Conservation (phyloP, 1,284 basidiomycete genomes). For the Clitocybe nebularis region DNA sequence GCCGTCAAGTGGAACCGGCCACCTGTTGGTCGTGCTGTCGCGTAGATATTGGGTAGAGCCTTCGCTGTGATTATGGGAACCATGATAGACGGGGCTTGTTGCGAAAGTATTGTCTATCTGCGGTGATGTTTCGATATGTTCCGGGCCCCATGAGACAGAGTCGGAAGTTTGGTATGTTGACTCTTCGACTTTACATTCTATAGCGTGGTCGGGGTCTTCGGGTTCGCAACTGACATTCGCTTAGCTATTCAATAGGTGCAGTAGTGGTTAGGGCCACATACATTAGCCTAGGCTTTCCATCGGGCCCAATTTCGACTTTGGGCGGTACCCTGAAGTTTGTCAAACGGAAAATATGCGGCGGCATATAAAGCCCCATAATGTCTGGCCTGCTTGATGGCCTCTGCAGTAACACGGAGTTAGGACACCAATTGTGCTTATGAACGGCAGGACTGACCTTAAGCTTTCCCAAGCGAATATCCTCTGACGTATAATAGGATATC, state of each 20-base stretch:
- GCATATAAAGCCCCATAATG: constrained; percentile 62
- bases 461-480: constrained; percentile 64
- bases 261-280: constrained; percentile 33
- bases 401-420: no score
- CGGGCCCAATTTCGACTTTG: constrained; percentile 59
- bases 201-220: constrained; percentile 36
- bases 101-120: constrained; percentile 31
- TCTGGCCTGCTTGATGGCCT: constrained; percentile 60
- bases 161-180: constrained; percentile 33
- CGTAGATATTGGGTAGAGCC: constrained; percentile 26
- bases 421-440: no score
- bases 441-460: constrained; percentile 41
- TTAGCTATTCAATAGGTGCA: not conserved
- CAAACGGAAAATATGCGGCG: constrained; percentile 63
- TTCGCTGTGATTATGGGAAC: constrained; percentile 20
- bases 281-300: constrained; percentile 56
- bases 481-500: constrained; percentile 76
- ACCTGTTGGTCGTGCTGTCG: constrained; percentile 24
- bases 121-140: constrained; percentile 27
- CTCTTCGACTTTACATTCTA: constrained; percentile 45
- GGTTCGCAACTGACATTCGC: constrained; percentile 33
- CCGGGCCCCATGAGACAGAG: constrained; percentile 34
- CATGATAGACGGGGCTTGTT: constrained; percentile 28
- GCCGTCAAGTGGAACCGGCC: constrained; percentile 23
- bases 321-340: constrained; percentile 74